These are phyloP conservation scores for Thelonectria blattea DNA, from an alignment of 2,329 filamentous ascomycete species.

Conservation along the genomic window DNA sequence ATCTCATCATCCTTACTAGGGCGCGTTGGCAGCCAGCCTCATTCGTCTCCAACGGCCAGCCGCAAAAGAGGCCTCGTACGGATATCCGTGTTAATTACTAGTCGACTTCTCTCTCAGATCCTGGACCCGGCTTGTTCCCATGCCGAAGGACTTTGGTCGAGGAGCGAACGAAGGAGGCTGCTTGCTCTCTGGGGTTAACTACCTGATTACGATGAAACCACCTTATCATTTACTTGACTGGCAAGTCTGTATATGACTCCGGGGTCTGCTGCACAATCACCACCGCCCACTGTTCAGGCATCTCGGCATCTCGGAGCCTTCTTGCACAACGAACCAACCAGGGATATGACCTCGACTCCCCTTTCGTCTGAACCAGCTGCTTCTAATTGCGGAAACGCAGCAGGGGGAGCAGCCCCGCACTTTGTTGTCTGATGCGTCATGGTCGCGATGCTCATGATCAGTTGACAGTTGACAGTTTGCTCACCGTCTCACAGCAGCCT, in stretches of 20 bases:
- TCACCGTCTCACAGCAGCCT: no score
- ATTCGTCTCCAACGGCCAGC: not conserved
- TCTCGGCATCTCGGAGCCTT: conserved; percentile 9
- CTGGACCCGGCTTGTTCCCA: not conserved
- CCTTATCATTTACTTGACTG: not conserved
- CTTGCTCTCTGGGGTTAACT: no score
- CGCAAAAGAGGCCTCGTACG: not conserved
- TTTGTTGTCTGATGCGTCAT: not conserved
- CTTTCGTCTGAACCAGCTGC: not conserved
- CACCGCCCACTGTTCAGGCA: not conserved
- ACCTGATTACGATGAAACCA: no score
- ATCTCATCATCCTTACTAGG: not conserved
- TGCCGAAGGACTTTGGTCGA: not conserved
- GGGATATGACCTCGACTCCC: no score
- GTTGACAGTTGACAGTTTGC: no score
- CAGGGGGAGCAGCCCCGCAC: not conserved
- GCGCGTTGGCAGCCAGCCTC: conserved; percentile 7
- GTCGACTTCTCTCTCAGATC: not conserved
- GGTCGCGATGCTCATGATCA: not conserved
- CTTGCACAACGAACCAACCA: conserved; percentile 10
- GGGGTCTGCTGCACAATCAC: no score
- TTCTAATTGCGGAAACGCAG: not conserved
- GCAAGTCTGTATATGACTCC: not conserved
- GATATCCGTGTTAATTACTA: no score
- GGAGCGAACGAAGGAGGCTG: no score